These are phyloP conservation scores for Phytophthora podocarpi DNA, from an alignment of 352 stramenopile species.

Conservation along the genomic window DNA sequence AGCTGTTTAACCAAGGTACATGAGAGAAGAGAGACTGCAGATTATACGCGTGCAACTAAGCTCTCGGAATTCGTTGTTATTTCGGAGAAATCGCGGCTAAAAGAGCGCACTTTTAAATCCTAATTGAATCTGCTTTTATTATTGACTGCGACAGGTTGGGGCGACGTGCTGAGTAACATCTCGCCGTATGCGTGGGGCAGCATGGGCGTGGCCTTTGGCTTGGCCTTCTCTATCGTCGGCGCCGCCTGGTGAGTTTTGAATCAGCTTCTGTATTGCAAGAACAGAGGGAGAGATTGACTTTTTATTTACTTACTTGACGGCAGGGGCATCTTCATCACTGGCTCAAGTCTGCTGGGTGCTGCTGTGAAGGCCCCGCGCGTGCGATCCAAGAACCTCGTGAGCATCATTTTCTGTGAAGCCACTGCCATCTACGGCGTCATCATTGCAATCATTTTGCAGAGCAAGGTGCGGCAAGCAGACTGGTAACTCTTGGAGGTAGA, in stretches of 20 bases:
- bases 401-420: conserved; percentile 99
- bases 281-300: neutral
- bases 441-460: conserved; percentile 99
- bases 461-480: conserved; percentile 80
- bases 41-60: neutral
- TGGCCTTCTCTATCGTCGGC: conserved; percentile 97
- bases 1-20: conserved; percentile 87
- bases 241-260: conserved; percentile 88
- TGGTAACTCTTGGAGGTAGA: neutral
- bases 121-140: neutral
- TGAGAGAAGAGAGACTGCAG: neutral
- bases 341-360: conserved; percentile 96
- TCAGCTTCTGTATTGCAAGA: neutral
- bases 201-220: conserved; percentile 97
- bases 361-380: conserved; percentile 98
- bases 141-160: conserved; percentile 65
- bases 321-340: conserved; percentile 93
- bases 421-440: conserved; percentile 99
- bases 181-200: conserved; percentile 98
- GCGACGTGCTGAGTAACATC: conserved; percentile 98
- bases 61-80: neutral
- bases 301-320: neutral
- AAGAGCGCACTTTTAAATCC: neutral
- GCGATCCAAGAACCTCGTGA: conserved; percentile 99
- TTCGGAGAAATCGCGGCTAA: conserved; percentile 8